Conservation (phyloP, 805 yeast genomes). For the Zygosaccharomyces gambellarensis region DNA sequence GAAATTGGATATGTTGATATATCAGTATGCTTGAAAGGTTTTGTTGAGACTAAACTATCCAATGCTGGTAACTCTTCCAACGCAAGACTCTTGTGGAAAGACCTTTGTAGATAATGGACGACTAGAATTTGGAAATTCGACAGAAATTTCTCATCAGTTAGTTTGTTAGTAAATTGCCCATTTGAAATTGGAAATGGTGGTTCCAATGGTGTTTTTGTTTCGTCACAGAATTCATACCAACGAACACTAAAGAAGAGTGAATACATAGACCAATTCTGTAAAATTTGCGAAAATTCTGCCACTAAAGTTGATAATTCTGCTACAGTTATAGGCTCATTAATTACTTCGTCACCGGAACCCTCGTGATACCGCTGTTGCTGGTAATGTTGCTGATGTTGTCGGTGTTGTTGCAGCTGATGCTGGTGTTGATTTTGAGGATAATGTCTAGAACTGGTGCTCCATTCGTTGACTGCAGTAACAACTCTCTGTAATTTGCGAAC, state of each 20-base stretch:
- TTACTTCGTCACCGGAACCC: conserved; percentile 43
- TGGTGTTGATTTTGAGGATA: conserved; percentile 1
- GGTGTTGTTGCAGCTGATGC: conserved; percentile 9
- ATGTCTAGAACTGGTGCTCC: conserved; percentile 5
- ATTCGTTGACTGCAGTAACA: conserved; percentile 40
- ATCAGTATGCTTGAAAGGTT: conserved; percentile 22
- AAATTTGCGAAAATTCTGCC: conserved; percentile 66
- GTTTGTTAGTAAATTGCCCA: conserved; percentile 27
- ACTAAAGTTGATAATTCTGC: conserved; percentile 35
- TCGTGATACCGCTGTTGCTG: conserved; percentile 50
- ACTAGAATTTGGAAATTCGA: conserved; percentile 60
- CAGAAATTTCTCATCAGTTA: conserved; percentile 41
- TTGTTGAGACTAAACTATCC: conserved; percentile 31
- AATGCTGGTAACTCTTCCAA: conserved; percentile 73
- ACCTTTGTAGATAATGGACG: conserved; percentile 64
- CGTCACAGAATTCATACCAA: conserved; percentile 47
- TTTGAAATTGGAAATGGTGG: conserved; percentile 26
- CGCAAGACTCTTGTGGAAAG: conserved; percentile 74
- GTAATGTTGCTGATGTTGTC: conserved; percentile 27
- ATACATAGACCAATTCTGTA: conserved; percentile 83
- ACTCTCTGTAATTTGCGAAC: conserved; percentile 54
- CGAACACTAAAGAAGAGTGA: conserved; percentile 64
- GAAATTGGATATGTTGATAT: conserved; percentile 52
- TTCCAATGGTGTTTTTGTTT: conserved; percentile 6
- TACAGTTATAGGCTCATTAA: conserved; percentile 3